These are phyloP conservation scores for Graphium sp. DNA, from an alignment of 2,329 filamentous ascomycete species.

Conservation along the genomic window DNA sequence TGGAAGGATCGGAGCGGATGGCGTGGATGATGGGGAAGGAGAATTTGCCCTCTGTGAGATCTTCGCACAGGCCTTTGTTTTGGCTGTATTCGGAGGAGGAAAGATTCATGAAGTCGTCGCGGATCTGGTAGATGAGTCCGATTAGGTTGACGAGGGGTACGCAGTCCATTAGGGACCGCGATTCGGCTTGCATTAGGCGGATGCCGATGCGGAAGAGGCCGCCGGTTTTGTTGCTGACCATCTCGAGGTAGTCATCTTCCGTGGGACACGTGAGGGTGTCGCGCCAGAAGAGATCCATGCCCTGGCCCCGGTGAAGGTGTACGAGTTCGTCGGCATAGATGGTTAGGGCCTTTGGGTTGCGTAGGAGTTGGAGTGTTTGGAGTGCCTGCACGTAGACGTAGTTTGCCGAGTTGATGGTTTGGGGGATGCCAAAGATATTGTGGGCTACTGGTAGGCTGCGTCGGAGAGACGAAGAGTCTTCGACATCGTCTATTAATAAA, in stretches of 20 bases:
- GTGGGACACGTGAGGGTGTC: conserved; percentile 70
- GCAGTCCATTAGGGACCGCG: conserved; percentile 42
- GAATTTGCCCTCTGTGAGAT: conserved; percentile 94
- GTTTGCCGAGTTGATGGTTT: conserved; percentile 83
- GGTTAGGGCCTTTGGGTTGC: conserved; percentile 47
- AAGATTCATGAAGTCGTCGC: conserved; percentile 89
- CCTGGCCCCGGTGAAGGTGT: conserved; percentile 74
- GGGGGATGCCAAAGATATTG: conserved; percentile 67
- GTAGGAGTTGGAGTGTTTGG: conserved; percentile 54
- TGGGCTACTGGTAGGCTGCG: conserved; percentile 71
- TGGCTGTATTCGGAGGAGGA: conserved; percentile 56
- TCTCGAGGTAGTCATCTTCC: conserved; percentile 84
- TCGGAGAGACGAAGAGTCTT: conserved; percentile 62
- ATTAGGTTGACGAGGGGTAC: conserved; percentile 72
- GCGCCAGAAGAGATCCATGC: conserved; percentile 84
- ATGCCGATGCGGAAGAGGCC: conserved; percentile 73
- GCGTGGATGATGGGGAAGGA: conserved; percentile 91
- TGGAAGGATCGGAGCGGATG: conserved; percentile 59
- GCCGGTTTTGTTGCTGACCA: conserved; percentile 84
- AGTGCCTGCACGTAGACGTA: conserved; percentile 76
- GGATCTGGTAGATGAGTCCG: conserved; percentile 78
- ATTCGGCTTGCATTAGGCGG: conserved; percentile 76
- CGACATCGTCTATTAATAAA: conserved; percentile 73
- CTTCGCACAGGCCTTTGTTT: conserved; percentile 90
- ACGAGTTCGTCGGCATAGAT: conserved; percentile 72